Base-by-base conservation (phyloP, 768 basidiomycete genomes). In the Ramaria sp. region DNA sequence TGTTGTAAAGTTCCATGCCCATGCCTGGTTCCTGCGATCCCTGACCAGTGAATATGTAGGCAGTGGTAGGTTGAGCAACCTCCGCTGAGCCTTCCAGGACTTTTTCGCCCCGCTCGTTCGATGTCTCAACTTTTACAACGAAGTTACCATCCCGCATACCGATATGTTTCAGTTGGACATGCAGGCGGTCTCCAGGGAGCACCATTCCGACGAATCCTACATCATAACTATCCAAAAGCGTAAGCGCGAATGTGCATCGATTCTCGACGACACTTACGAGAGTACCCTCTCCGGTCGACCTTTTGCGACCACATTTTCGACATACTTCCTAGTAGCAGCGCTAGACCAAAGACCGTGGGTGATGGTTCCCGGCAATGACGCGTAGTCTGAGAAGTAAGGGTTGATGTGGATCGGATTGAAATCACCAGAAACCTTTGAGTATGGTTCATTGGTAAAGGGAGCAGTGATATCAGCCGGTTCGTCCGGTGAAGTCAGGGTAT, bases 391-490 rank as follows among this genome's bases (percentile, higher is more conserved):
- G 73, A 99, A 97, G 76, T 98, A 98, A 0, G 96, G 95, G 69
- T 99, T 97, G 67, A 96, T 75, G 67, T 99, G 96, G 61, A 99
- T 99, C 27, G 96, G 96, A 68, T 99, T 98, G 76, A 91, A 98
- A 69, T 99, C 95, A 43, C 95, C 94, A 0, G 96, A 99, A 47
- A 94, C 79, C 67, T 83, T 82, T 3, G 94, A 97, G 71, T 98
- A 99, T 1, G 92, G 87, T 69, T 95, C 89, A 64, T 99, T 99
- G 45, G 89, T 90, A 43, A 88, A 72, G 24, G 95, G 95, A 3
- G 95, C 78, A 44, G 73, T 81, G 75, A 92, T 95, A 6, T 74
- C 67, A 9, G 84, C 82, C 16, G 77, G 72, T 24, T 75, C 72
- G 3, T 78, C 70, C n/a, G 73, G 65, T 39, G 70, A 81, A 34